Evolutionary conservation across 2,329 filamentous ascomycete genomes (phyloP), one percentile per base, ranked within the genome.

Genomic region (Alternaria brassicicola): DNA sequence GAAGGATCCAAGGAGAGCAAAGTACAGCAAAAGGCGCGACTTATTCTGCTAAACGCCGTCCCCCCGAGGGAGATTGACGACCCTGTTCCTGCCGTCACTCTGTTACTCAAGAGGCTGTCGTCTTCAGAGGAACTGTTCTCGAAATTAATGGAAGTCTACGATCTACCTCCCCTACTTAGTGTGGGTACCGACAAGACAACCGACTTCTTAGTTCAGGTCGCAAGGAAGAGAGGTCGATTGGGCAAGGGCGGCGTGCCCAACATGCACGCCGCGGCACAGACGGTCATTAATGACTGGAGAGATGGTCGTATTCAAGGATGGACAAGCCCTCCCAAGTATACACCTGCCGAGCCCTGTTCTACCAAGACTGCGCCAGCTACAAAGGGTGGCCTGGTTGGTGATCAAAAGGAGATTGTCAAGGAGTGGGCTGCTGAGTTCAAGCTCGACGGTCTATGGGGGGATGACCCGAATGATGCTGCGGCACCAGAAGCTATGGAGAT

Each of bases 341-440:
- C 85, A 17, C 84, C 89, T 43, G 82, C 83, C n/a, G 67, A 61
- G 42, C 71, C 76, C 19, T 73, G 75, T 42, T 73, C 79, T 50
- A 76, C 78, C 42, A 74, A 78, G 62, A 73, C 76, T 43, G 68
- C 71, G n/a, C 68, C 73, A 50, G 70, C 73, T 30, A 59, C 65
- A 26, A 72, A 69, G 59, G 62, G 64, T 55, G 62, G 64, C 55
- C 73, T 75, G 45, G 71, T 74, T 28, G 71, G 92, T 65, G 88
- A 96, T 61, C 82, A 84, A 77, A 93, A 96, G 82, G 81, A 92
- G 79, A 92, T 98, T 76, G 93, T 98, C 54, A 91, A 89, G 10
- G 89, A 96, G 76, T 96, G 94, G 93, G 91, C 93, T 7, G 88
- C 91, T 70, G 94, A 98, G 78, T 98, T 99, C 80, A 93, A 94